phyloP scores from a whole-genome alignment of 2,329 filamentous ascomycete species.

The Camptophora hylomeconis region DNA sequence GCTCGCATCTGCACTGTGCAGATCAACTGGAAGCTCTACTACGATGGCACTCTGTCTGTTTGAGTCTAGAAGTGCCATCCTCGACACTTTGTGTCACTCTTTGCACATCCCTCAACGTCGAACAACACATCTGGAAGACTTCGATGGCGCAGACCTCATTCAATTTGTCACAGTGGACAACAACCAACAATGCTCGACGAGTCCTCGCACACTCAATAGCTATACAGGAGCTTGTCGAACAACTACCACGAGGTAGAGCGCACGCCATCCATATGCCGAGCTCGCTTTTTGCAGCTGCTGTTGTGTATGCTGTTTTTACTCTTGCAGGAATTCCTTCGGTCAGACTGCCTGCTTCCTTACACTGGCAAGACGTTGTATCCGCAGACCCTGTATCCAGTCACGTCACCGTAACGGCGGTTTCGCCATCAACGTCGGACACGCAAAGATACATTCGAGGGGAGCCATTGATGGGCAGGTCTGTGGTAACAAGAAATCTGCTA shows the following conservation, averaged over 20 bases:
- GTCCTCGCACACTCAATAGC: constrained; percentile 32
- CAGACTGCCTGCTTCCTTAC: constrained; percentile 25
- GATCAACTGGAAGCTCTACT: constrained; percentile 30
- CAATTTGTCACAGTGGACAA: constrained; percentile 27
- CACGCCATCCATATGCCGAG: constrained; percentile 34
- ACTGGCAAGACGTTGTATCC: constrained; percentile 34
- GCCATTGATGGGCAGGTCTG: constrained; percentile 13
- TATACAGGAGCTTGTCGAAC: constrained; percentile 34
- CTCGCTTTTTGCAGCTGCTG: constrained; percentile 31
- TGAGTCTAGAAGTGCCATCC: constrained; percentile 30
- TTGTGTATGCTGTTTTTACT: constrained; percentile 29
- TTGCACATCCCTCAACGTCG: constrained; percentile 26
- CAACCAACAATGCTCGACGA: constrained; percentile 26
- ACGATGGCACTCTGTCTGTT: constrained; percentile 33
- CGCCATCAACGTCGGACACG: constrained; percentile 23
- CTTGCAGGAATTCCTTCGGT: constrained; percentile 27
- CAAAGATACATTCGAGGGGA: constrained; percentile 25
- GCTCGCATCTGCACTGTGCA: constrained; percentile 22
- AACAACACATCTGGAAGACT: constrained; percentile 26
- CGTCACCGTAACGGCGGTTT: no score
- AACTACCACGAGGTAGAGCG: constrained; percentile 30
- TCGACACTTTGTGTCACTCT: constrained; percentile 27
- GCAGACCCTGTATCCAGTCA: no score
- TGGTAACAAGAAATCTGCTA: constrained; percentile 26
- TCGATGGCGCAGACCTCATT: constrained; percentile 19